Evolutionary conservation across 2,329 filamentous ascomycete genomes (phyloP), one percentile per base, ranked within the genome.

Genomic region (Colletotrichum graminicola): DNA sequence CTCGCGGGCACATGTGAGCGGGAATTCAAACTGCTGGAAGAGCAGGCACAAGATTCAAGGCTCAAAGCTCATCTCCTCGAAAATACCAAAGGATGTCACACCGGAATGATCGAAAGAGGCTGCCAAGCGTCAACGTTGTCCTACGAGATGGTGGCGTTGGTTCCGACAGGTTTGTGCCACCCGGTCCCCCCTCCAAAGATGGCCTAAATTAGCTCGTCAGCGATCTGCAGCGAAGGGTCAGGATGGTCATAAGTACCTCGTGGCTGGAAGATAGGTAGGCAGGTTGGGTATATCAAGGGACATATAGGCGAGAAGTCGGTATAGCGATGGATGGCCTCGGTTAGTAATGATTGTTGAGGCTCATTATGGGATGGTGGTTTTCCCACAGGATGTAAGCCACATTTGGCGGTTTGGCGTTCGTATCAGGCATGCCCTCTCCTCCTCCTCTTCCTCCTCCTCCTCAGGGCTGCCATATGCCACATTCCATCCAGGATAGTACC

Each of bases 281-380:
- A 47, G 29, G 18, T 16, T n/a, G 32, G 34, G 43, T 23, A 29
- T 16, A 29, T 23, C 26, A 39, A 34, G 41, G 56, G 47, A 21
- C 18, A 26, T 16, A 34, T 14, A 43, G 36, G 43, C 5, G 43
- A 52, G 52, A 52, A 10, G 34, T 45, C 43, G 52, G n/a, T 29
- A 34, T 60, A 54, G 36, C 52, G 66, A 34, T 29, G 45, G 47
- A 66, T 14, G 47, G 32, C n/a, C 62, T 51, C 67, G 66, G 49
- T 66, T 23, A 62, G 21, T 56, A 66, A 23, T 69, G 47, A 66
- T 71, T 71, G 67, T 56, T 49, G 66, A 51, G 43, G 16, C 7
- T 56, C 32, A 8, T 49, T 49, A 29, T 5, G 2, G 26, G 49
- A 23, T 12, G 32, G 47, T 29, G 2, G 8, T 43, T 16, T 61